phyloP scores from a whole-genome alignment of 257 asterid species.

The Mitragyna speciosa region DNA sequence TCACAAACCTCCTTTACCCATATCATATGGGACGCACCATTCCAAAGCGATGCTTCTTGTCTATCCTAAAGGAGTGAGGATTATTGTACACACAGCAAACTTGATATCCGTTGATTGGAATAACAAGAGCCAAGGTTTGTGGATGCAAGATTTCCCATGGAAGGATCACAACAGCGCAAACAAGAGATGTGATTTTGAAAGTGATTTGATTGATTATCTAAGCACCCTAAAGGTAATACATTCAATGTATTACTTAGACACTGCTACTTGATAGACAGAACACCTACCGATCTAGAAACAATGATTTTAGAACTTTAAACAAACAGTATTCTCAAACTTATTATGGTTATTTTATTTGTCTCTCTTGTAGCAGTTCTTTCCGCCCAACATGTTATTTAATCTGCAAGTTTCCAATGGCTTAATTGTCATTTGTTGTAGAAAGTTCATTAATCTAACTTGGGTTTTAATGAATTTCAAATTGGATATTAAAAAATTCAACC shows the following conservation, averaged over 20 bases:
- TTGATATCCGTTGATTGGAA: conserved; percentile 93
- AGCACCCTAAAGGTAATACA: conserved; percentile 65
- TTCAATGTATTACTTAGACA: no score
- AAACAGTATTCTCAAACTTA: not conserved
- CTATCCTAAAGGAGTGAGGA: conserved; percentile 87
- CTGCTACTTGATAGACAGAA: not conserved
- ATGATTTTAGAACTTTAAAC: not conserved
- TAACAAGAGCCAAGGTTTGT: conserved; percentile 93
- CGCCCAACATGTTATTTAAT: not conserved
- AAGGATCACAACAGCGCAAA: conserved; percentile 56
- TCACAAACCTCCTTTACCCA: conserved; percentile 96
- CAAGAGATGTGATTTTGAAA: conserved; percentile 69
- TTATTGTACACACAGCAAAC: conserved; percentile 89
- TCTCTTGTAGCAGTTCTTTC: not conserved
- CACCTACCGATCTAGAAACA: not conserved
- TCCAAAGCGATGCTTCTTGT: conserved; percentile 97
- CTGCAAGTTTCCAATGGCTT: not conserved
- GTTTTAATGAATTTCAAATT: not conserved
- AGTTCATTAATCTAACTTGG: not conserved
- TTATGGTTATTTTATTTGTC: not conserved
- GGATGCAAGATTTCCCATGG: conserved; percentile 99
- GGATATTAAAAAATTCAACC: not conserved
- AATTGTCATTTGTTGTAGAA: not conserved
- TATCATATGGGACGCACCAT: conserved; percentile 97
- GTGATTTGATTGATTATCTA: conserved; percentile 79